phyloP scores from a whole-genome alignment of 441 rosid genomes.

The Croton laevigatus region DNA sequence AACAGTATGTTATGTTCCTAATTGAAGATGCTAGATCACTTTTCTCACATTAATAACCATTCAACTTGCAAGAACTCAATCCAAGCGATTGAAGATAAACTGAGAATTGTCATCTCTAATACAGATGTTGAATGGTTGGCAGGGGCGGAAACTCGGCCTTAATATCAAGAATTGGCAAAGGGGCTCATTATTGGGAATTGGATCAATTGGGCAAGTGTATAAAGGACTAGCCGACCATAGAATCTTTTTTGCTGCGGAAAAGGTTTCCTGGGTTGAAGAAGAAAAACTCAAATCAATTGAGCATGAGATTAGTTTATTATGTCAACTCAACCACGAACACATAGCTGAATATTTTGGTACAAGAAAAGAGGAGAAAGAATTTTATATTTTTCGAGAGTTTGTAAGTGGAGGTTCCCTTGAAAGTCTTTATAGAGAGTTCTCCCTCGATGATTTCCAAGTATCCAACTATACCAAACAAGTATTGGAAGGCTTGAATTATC shows the following conservation, averaged over 20 bases:
- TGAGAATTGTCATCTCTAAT: too few relatives aligned
- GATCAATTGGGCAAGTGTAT: neutral
- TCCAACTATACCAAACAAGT: neutral
- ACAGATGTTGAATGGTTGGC: neutral
- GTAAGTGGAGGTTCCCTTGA: neutral
- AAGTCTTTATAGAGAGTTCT: neutral
- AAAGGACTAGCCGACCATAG: neutral
- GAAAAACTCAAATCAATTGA: neutral
- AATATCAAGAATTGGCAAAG: neutral
- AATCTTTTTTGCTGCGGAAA: neutral
- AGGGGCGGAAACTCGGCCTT: neutral
- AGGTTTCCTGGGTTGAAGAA: neutral
- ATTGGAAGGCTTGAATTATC: neutral
- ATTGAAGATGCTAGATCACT: too few relatives aligned
- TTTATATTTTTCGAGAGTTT: conserved; percentile 3
- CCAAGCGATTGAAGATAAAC: too few relatives aligned
- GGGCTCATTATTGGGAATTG: neutral
- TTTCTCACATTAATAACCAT: too few relatives aligned
- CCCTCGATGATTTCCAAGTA: neutral
- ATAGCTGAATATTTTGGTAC: conserved; percentile 2
- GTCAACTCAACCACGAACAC: neutral
- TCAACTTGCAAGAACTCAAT: too few relatives aligned
- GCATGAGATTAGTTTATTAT: neutral
- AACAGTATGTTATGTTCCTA: too few relatives aligned
- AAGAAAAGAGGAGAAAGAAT: neutral